Base-by-base conservation (phyloP, 441 rosid genomes). In the Omphalea diandra region DNA sequence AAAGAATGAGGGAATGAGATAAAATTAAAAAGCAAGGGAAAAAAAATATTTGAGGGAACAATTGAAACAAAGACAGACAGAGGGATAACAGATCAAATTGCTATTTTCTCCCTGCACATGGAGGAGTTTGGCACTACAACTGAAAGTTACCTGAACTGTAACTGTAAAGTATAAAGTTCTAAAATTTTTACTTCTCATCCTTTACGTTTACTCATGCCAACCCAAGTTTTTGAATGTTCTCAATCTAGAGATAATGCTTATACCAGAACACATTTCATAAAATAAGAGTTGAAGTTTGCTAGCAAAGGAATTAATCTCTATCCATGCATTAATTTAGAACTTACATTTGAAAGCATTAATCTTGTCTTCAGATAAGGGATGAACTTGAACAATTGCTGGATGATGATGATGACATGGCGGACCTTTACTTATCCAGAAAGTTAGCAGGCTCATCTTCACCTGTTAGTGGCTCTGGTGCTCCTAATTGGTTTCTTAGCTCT, bases 371-470 rank as follows among this genome's bases (percentile, higher is more conserved):
- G 68, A 50, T 61, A 61, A 86, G 98, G 69, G 97, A 94, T 83
- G 97, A 90, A 69, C 95, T 91, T 47, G 96, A 90, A 75, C 97
- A 90, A 65, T 83, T 94, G 58, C 83, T 88, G 77, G 97, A 90
- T 85, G 97, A 94, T 67, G 94, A 88, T 33, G 97, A 91, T 68
- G 91, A 91, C 66, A 91, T 94, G 98, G 96, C 94, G n/a, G 97
- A 91, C 77, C 93, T 91, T 43, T 91, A 90, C 85, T 77, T 91
- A 70, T 91, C 98, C 27, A 89, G 94, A 79, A 90, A 90, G 75
- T 78, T 91, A 74, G 87, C 83, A 20, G 78, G 85, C 49, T 70
- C 90, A 64, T 76, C 83, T 62, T 86, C 97, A 49, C 97, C 97
- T 26, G 62, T 66, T 59, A 88, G 96, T 80, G 87, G 82, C 56